Conservation (phyloP, 148 eudicot genomes). For the Rhododendron vialii region DNA sequence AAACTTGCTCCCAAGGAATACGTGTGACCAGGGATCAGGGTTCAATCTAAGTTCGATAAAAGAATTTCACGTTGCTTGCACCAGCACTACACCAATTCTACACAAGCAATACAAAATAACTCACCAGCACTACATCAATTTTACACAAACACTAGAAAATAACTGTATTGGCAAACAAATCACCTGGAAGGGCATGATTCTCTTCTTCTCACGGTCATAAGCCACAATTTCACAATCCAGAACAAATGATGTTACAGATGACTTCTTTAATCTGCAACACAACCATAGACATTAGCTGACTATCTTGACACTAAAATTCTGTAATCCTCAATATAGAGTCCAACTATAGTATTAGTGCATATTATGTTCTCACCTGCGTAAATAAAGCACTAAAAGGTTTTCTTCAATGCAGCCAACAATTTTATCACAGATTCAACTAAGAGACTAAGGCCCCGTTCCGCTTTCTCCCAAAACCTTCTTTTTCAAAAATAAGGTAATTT, state of each 20-base stretch:
- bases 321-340: background rate
- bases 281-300: conserved; percentile 13
- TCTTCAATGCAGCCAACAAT: background rate
- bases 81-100: background rate
- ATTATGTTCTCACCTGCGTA: background rate
- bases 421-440: background rate
- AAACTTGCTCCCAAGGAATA: background rate
- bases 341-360: background rate
- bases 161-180: background rate
- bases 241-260: conserved; percentile 70
- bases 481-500: too few relatives aligned
- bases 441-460: too few relatives aligned
- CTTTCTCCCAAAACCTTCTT: too few relatives aligned
- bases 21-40: background rate
- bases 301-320: background rate
- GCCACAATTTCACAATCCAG: conserved; percentile 96
- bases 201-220: conserved; percentile 76
- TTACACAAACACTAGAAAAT: background rate
- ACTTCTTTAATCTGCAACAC: conserved; percentile 57
- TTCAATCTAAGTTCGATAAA: background rate
- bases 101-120: background rate
- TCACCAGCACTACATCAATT: background rate
- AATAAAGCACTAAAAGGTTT: background rate
- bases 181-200: conserved; percentile 93
- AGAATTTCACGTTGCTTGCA: background rate